Conservation (phyloP, 495 filamentous ascomycete species). For the Barbatosphaeria neglecta region DNA sequence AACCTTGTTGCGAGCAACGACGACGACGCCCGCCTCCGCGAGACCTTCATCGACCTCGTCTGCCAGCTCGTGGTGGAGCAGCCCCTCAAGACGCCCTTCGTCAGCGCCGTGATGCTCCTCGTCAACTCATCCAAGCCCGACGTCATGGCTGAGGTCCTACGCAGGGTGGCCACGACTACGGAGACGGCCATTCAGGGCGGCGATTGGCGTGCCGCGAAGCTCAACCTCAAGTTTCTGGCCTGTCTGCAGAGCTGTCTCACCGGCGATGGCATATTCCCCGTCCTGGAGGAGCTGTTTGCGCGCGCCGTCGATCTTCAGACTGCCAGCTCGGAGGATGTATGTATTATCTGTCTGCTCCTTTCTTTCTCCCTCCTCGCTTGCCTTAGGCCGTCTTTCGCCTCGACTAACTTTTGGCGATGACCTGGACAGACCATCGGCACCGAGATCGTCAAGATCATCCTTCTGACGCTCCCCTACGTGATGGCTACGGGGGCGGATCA, state of each 20-base stretch:
- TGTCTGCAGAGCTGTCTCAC: slow-evolving; percentile 69
- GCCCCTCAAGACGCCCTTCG: slow-evolving; percentile 90
- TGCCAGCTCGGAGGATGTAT: slow-evolving; percentile 77
- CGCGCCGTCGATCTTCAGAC: slow-evolving; percentile 83
- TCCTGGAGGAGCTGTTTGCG: slow-evolving; percentile 75
- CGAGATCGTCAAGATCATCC: slow-evolving; percentile 90
- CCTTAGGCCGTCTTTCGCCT: too few species aligned
- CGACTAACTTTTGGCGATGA: too few species aligned
- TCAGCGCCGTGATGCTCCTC: slow-evolving; percentile 67
- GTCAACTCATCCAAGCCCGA: slow-evolving; percentile 64
- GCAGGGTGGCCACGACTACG: slow-evolving; percentile 40
- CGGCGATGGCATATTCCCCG: slow-evolving; percentile 73
- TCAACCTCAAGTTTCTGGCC: slow-evolving; percentile 74
- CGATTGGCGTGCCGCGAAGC: slow-evolving; percentile 83
- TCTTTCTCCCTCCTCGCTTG: too few species aligned
- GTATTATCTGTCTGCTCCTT: slow-evolving; percentile 13
- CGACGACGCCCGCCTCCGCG: slow-evolving; percentile 59
- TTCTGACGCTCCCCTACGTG: slow-evolving; percentile 85
- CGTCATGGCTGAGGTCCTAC: slow-evolving; percentile 55
- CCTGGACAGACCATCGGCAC: slow-evolving; percentile 53
- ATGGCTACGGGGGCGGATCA: slow-evolving; percentile 57
- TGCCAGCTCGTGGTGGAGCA: slow-evolving; percentile 77
- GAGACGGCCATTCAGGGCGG: slow-evolving; percentile 56
- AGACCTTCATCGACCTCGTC: slow-evolving; percentile 56
- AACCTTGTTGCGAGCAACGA: slow-evolving; percentile 65